phyloP scores from a whole-genome alignment of 495 filamentous ascomycete species.

The Paragyromitra xinjiangensis region DNA sequence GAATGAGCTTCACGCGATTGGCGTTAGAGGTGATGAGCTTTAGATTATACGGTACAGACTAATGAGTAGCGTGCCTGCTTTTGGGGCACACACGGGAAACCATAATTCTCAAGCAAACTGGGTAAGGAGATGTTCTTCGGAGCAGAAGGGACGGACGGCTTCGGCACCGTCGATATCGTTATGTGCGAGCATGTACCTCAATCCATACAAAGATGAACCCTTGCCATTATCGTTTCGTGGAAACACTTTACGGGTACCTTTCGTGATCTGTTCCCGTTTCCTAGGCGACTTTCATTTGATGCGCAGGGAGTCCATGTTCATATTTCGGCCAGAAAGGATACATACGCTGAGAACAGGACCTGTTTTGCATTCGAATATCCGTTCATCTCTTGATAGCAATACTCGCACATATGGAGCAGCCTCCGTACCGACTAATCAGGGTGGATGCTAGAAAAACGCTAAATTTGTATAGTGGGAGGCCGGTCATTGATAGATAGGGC shows the following conservation, averaged over 20 bases:
- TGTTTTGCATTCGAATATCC: conserved; percentile 6
- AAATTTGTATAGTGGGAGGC: conserved; percentile 28
- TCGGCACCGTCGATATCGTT: conserved; percentile 25
- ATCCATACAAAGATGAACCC: conserved; percentile 16
- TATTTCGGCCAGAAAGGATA: conserved; percentile 19
- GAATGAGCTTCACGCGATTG: conserved; percentile 4
- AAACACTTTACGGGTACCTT: conserved; percentile 39
- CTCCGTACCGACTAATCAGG: conserved; percentile 38
- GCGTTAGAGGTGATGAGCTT: conserved; percentile 19
- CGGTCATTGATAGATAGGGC: conserved; percentile 31
- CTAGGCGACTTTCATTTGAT: conserved; percentile 32
- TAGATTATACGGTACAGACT: conserved; percentile 4
- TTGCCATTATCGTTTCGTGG: conserved; percentile 37
- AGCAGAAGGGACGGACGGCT: conserved; percentile 33
- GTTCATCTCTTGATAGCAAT: conserved; percentile 21
- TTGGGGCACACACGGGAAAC: conserved; percentile 29
- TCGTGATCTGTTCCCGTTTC: conserved; percentile 36
- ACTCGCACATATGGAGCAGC: conserved; percentile 26
- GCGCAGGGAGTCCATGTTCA: conserved; percentile 34
- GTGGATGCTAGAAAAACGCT: conserved; percentile 20
- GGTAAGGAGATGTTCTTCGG: conserved; percentile 3
- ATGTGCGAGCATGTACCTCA: conserved; percentile 25
- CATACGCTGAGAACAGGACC: not conserved
- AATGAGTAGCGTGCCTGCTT: conserved; percentile 23
- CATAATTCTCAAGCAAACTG: conserved; percentile 24